These are phyloP conservation scores for Dothistroma pini DNA, from an alignment of 2,329 filamentous ascomycete species.

Conservation along the genomic window DNA sequence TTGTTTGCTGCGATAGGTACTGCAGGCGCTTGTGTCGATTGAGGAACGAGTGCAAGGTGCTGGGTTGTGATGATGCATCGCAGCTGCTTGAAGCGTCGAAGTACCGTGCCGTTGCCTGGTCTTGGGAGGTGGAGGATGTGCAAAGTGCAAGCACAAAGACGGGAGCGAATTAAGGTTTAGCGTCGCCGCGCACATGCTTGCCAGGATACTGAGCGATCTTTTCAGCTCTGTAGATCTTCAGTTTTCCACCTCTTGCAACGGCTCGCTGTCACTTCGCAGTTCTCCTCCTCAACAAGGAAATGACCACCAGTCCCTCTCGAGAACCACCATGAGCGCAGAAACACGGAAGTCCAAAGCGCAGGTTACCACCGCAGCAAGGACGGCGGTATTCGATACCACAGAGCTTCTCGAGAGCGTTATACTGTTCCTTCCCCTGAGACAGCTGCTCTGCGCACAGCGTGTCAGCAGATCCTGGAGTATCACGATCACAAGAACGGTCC, in stretches of 20 bases:
- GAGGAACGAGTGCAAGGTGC: too few relatives aligned
- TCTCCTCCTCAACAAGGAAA: background rate
- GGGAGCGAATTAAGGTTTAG: background rate
- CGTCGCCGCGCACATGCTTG: background rate
- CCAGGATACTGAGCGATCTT: background rate
- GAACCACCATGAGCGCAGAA: background rate
- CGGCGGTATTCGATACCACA: constrained; percentile 3
- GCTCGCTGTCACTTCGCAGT: too few relatives aligned
- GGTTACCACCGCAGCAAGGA: background rate
- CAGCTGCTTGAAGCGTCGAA: too few relatives aligned
- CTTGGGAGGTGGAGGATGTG: too few relatives aligned
- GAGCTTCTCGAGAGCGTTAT: constrained; percentile 12
- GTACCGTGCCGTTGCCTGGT: too few relatives aligned
- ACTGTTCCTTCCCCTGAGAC: constrained; percentile 1
- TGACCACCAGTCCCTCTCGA: background rate
- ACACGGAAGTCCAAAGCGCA: background rate
- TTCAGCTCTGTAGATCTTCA: background rate
- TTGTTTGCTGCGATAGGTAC: too few relatives aligned
- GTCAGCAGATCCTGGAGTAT: constrained; percentile 3
- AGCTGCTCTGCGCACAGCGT: constrained; percentile 5
- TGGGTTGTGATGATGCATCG: too few relatives aligned
- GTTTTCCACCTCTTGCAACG: background rate
- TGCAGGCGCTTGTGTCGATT: too few relatives aligned
- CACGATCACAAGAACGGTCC: background rate
- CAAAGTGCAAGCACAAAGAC: background rate